phyloP scores from a whole-genome alignment of 306 rosid species.

The Inga laurina region DNA sequence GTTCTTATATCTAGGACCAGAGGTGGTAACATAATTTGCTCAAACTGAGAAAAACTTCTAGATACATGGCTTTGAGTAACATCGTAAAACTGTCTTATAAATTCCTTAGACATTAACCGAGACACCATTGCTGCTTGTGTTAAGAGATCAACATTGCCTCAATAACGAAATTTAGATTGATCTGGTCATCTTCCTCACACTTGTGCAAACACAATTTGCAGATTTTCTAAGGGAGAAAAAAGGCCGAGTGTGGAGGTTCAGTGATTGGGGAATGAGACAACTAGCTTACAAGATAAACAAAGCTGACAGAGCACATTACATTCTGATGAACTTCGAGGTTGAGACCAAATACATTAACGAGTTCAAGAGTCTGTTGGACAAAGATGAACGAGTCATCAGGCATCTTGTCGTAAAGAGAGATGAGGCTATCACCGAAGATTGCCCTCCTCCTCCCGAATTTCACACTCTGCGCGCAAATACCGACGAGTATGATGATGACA shows the following conservation, averaged over 20 bases:
- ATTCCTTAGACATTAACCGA: not conserved
- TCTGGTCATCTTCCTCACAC: conserved; percentile 25
- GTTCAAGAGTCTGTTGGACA: conserved; percentile 80
- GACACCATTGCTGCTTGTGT: not conserved
- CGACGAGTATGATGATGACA: conserved; percentile 50
- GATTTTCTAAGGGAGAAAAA: conserved; percentile 87
- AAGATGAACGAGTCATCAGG: conserved; percentile 86
- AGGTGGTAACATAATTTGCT: not conserved
- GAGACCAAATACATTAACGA: conserved; percentile 84
- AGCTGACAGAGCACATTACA: conserved; percentile 71
- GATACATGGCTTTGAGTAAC: not conserved
- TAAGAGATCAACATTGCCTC: not conserved
- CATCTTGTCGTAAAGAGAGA: conserved; percentile 87
- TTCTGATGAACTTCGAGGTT: conserved; percentile 88
- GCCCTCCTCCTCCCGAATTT: conserved; percentile 89
- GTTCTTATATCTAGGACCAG: no score
- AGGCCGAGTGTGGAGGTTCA: conserved; percentile 82
- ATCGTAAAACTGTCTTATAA: not conserved
- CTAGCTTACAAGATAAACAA: conserved; percentile 85
- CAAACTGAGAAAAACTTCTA: not conserved
- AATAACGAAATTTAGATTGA: not conserved
- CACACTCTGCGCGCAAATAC: conserved; percentile 43
- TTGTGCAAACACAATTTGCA: conserved; percentile 39
- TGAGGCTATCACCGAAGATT: conserved; percentile 80
- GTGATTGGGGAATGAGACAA: conserved; percentile 92